Percentiles rank a stretch among this genome's conserved stretches.
phyloP scores from a whole-genome alignment of 805 yeast species.

The Torulaspora microellipsoides region DNA sequence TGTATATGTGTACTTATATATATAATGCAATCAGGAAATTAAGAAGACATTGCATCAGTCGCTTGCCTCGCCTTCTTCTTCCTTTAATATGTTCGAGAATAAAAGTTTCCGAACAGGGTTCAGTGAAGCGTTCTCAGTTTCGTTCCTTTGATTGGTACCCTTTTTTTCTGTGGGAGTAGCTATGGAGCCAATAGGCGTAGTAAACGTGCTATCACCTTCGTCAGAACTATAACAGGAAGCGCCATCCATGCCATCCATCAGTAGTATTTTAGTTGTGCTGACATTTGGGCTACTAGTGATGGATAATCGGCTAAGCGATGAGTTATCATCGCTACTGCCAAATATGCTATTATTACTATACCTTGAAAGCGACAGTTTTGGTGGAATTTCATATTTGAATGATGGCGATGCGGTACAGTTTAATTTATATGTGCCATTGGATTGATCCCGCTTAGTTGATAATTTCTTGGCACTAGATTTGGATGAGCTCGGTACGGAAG shows the following conservation, averaged over 20 bases:
- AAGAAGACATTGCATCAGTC: constrained; percentile 1
- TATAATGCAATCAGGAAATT: constrained; percentile 2
- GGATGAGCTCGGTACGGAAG: constrained; percentile 19
- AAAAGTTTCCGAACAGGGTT: constrained; percentile 17
- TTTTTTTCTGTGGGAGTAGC: constrained; percentile 5
- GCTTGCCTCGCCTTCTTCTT: constrained; percentile 14
- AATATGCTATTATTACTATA: constrained; percentile 9
- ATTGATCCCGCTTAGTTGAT: not conserved
- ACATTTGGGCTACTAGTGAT: constrained; percentile 19
- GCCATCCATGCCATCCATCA: constrained; percentile 19
- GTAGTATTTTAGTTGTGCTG: constrained; percentile 18
- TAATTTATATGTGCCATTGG: constrained; percentile 3
- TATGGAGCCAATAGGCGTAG: constrained; percentile 8
- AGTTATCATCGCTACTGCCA: constrained; percentile 15
- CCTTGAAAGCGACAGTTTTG: constrained; percentile 22
- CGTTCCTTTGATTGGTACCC: constrained; percentile 1
- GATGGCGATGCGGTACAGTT: constrained; percentile 6
- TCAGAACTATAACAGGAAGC: constrained; percentile 22
- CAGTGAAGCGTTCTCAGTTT: constrained; percentile 7
- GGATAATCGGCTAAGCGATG: constrained; percentile 11
- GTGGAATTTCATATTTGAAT: constrained; percentile 27
- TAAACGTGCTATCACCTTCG: constrained; percentile 16
- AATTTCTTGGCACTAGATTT: constrained; percentile 10
- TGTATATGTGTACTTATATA: constrained; percentile 1
- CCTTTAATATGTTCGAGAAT: constrained; percentile 16